These are phyloP conservation scores for Pyrenula massariospora DNA, from an alignment of 495 filamentous ascomycete genomes.

Conservation along the genomic window DNA sequence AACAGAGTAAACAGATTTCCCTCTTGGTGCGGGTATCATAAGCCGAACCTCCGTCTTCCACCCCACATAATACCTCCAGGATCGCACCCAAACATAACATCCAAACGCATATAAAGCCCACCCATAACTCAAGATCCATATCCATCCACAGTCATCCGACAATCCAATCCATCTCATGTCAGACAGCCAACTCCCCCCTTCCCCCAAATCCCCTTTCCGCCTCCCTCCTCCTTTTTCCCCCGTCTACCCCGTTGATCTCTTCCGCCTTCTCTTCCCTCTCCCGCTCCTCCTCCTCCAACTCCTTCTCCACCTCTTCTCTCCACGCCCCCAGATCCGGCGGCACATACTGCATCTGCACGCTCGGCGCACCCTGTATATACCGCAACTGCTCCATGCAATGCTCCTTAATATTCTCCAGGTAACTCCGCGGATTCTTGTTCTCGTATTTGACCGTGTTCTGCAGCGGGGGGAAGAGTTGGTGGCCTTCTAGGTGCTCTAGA, in stretches of 20 bases:
- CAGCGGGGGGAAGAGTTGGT: constrained; percentile 63
- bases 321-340: constrained; percentile 65
- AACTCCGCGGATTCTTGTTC: constrained; percentile 69
- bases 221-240: constrained; percentile 17
- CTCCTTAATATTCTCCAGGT: constrained; percentile 60
- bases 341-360: constrained; percentile 73
- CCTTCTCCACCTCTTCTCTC: constrained; percentile 67
- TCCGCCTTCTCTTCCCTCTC: constrained; percentile 41
- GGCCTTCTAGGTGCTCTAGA: constrained; percentile 65
- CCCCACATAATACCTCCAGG: too few species aligned
- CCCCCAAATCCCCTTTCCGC: constrained; percentile 29
- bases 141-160: too few species aligned
- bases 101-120: too few species aligned
- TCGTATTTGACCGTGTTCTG: constrained; percentile 54
- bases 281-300: constrained; percentile 60
- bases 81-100: too few species aligned
- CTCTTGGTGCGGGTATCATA: too few species aligned
- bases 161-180: too few species aligned
- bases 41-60: too few species aligned
- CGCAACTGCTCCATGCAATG: constrained; percentile 75
- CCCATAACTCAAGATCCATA: too few species aligned
- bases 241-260: constrained; percentile 18
- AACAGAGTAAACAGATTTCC: too few species aligned
- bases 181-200: constrained; percentile 30
- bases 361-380: constrained; percentile 75